Percentiles rank a stretch among this genome's conserved stretches.
These are phyloP conservation scores for Penicillium oxalicum DNA, from an alignment of 2,329 filamentous ascomycete genomes.

Conservation along the genomic window DNA sequence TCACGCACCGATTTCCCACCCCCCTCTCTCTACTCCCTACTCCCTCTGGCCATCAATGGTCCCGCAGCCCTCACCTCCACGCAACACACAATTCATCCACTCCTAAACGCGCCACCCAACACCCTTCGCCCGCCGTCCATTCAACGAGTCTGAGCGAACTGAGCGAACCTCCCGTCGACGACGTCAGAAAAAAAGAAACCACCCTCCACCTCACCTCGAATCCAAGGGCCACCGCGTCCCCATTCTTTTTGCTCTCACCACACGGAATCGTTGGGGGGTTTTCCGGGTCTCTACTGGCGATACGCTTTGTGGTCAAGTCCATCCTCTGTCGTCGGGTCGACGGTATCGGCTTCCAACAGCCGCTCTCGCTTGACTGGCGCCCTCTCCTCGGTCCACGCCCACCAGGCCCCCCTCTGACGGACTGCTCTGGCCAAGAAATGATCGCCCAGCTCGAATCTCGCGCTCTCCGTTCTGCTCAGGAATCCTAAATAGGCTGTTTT, in stretches of 20 bases:
- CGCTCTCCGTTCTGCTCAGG: slow-evolving; percentile 29
- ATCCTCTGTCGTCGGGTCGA: slow-evolving; percentile 4
- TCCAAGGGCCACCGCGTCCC: not conserved
- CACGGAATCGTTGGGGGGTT: too few species aligned
- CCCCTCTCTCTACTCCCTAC: not conserved
- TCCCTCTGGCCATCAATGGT: slow-evolving; percentile 10
- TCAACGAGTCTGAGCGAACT: too few species aligned
- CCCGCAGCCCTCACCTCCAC: slow-evolving; percentile 2
- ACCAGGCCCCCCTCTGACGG: slow-evolving; percentile 8
- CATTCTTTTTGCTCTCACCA: not conserved
- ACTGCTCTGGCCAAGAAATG: slow-evolving; percentile 32
- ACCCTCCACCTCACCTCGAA: not conserved
- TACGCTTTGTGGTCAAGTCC: not conserved
- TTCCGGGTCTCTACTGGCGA: not conserved
- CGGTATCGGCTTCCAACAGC: slow-evolving; percentile 1
- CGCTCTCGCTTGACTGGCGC: slow-evolving; percentile 2
- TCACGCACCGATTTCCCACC: not conserved
- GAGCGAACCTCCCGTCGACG: not conserved
- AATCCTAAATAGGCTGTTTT: slow-evolving; percentile 26
- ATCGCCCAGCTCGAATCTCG: slow-evolving; percentile 25
- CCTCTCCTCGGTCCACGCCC: slow-evolving; percentile 1
- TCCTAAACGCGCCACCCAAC: not conserved
- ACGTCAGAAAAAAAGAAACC: not conserved
- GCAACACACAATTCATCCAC: slow-evolving; percentile 1
- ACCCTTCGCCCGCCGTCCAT: not conserved